Evolutionary conservation across 2,329 filamentous ascomycete genomes (phyloP), one percentile per base, ranked within the genome.

Genomic region (Leptosphaerulina australis): DNA sequence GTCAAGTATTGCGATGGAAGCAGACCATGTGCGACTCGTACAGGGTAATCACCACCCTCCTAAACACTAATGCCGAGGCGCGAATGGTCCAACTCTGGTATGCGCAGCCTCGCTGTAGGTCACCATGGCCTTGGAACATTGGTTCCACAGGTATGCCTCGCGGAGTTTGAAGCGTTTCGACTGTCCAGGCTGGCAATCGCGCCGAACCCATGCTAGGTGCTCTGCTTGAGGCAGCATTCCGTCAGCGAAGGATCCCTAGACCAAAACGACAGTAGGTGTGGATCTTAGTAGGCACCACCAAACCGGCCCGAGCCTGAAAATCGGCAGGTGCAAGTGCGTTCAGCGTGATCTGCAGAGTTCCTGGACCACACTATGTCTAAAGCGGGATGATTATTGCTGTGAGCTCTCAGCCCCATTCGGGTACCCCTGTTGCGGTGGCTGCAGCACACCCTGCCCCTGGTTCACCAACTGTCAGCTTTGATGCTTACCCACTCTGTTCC

Each of bases 391-490:
- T 51, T 48, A 44, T 57, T 53, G 44, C 56, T 58, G 68, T 70
- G 65, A 68, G 66, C 67, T 63, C 60, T 71, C 67, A 71, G 68
- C 68, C 66, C 66, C 65, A 64, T 58, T 55, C 54, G 58, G 63
- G 37, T 50, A 64, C 53, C 60, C 62, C 59, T 53, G 57, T 55
- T 56, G 55, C 57, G 52, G 54, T 58, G 48, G 59, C 59, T 68
- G 65, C 68, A 71, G 47, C 44, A 50, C 44, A 51, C 66, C 63
- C 57, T 67, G 58, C 54, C 57, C 56, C 49, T 60, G 62, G 58
- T 53, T 49, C 50, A 59, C 52, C 63, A 62, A 59, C 62, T 55
- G 63, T 69, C 55, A 69, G 64, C 67, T 62, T 60, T 36, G 56
- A 67, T 59, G 61, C 63, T 63, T 53, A 62, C 52, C 47, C 52